Percentiles rank a stretch among this genome's conserved stretches.
Evolutionary conservation across 176 grass and related monocot genomes (phyloP).

Genomic region (Typha latifolia): DNA sequence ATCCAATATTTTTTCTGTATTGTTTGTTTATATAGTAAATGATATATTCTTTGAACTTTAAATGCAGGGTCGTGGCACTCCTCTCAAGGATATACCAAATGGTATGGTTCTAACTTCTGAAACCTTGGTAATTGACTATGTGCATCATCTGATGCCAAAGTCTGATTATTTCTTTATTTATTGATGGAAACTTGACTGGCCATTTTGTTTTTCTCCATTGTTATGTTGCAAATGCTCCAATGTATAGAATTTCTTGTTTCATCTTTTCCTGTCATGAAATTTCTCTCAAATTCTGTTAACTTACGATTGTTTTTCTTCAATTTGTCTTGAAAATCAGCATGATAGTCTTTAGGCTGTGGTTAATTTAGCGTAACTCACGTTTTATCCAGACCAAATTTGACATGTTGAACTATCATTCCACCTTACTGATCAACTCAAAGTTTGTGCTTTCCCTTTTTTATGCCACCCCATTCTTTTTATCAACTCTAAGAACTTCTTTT

Average conservation of each 20-base stretch:
- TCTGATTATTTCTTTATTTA: too few relatives aligned
- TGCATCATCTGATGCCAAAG: not conserved
- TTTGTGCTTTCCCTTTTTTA: too few relatives aligned
- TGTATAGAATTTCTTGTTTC: not conserved
- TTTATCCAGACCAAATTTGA: too few relatives aligned
- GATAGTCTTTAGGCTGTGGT: not conserved
- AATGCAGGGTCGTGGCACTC: constrained; percentile 79
- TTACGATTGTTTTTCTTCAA: not conserved
- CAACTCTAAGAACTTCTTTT: too few relatives aligned
- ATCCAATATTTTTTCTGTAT: not conserved
- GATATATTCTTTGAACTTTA: constrained; percentile 16
- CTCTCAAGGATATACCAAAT: constrained; percentile 81
- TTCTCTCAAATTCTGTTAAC: not conserved
- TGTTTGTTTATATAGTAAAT: constrained; percentile 10
- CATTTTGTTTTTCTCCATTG: too few relatives aligned
- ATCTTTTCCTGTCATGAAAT: not conserved
- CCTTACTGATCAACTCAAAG: too few relatives aligned
- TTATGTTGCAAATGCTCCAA: too few relatives aligned
- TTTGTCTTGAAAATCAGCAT: not conserved
- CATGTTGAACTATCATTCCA: too few relatives aligned
- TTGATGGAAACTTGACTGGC: too few relatives aligned
- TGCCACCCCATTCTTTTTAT: too few relatives aligned
- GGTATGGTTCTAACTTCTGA: constrained; percentile 33
- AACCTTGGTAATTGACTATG: not conserved
- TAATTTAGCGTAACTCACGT: too few relatives aligned